Evolutionary conservation across 2,329 filamentous ascomycete genomes (phyloP), one percentile per base, ranked within the genome.

Genomic region (Macrophomina phaseolina): DNA sequence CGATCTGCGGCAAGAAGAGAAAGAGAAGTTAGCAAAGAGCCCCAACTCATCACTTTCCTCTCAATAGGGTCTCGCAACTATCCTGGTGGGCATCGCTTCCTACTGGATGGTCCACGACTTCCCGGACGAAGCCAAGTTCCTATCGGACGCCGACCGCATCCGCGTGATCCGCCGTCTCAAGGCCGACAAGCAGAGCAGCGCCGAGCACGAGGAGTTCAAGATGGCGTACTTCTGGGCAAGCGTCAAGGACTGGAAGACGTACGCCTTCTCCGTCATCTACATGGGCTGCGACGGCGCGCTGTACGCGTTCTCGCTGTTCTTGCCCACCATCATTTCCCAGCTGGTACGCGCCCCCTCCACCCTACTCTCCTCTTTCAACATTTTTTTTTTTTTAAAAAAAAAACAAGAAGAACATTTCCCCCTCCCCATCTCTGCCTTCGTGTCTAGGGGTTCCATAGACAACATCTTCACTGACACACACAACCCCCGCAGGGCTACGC

Each of bases 31-130:
- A 45, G 42, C 42, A 45, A 18, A 14, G 11, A 14, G 63, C n/a
- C 14, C 45, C 49, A 12, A 56, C 18, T 14, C 12, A 18, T 55
- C 60, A 67, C 38, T 6, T 7, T 32, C 23, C 11, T 91, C 68
- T 80, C 91, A 34, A 89, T 92, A 78, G 92, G 58, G 92, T 5
- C 80, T 91, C 1, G 82, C 87, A 0, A 94, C 92, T 0, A 83
- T 93, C 1, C 1, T 92, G 1, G 83, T 93, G 30, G 92, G 90
- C 2, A 70, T 91, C 5, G 77, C 82, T 0, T 91, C 87, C 1
- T 93, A 90, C 79, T 94, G 89, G 88, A 87, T 91, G 81, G 91
- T 96, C 1, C 87, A 92, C 69, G 91, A 97, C 75, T 96, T 93
- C 74, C 93, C 93, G 0, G 89, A 91, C 69, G 84, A 91, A 67